Conservation (phyloP, 2,329 filamentous ascomycete genomes). For the Pezicula neosporulosa region DNA sequence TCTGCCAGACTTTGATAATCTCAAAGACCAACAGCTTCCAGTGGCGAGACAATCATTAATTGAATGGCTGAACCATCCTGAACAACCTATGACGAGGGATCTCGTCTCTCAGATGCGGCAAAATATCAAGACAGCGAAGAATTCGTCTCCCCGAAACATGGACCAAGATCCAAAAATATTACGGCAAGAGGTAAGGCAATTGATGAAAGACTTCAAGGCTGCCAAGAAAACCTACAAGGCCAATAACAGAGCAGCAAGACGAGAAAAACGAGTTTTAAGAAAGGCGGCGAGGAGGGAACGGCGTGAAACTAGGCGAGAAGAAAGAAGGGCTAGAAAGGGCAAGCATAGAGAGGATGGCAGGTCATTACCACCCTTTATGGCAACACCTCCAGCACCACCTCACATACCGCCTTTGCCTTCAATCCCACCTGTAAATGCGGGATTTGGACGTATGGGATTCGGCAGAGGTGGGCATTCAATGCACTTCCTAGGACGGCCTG, state of each 20-base stretch:
- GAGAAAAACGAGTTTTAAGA: slow-evolving; percentile 4
- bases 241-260: slow-evolving; percentile 24
- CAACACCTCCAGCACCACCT: background rate
- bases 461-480: slow-evolving; percentile 7
- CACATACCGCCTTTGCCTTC: slow-evolving; percentile 2
- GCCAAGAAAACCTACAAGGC: slow-evolving; percentile 34
- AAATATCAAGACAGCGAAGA: slow-evolving; percentile 40
- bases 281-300: slow-evolving; percentile 6
- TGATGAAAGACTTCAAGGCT: slow-evolving; percentile 41
- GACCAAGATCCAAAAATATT: slow-evolving; percentile 34
- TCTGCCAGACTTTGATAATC: slow-evolving; percentile 49
- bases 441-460: slow-evolving; percentile 7
- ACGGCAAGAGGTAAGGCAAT: slow-evolving; percentile 39
- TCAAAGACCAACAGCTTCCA: slow-evolving; percentile 45
- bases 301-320: slow-evolving; percentile 16
- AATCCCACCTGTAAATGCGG: slow-evolving; percentile 1
- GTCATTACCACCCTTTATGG: background rate
- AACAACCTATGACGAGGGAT: slow-evolving; percentile 44
- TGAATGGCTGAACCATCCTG: slow-evolving; percentile 47
- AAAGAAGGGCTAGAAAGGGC: slow-evolving; percentile 29
- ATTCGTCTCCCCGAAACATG: slow-evolving; percentile 1
- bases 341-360: slow-evolving; percentile 18
- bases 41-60: slow-evolving; percentile 40
- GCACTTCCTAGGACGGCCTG: too few relatives aligned
- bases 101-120: slow-evolving; percentile 38